phyloP scores from a whole-genome alignment of 306 rosid genomes.

The Gleditsia sinensis region DNA sequence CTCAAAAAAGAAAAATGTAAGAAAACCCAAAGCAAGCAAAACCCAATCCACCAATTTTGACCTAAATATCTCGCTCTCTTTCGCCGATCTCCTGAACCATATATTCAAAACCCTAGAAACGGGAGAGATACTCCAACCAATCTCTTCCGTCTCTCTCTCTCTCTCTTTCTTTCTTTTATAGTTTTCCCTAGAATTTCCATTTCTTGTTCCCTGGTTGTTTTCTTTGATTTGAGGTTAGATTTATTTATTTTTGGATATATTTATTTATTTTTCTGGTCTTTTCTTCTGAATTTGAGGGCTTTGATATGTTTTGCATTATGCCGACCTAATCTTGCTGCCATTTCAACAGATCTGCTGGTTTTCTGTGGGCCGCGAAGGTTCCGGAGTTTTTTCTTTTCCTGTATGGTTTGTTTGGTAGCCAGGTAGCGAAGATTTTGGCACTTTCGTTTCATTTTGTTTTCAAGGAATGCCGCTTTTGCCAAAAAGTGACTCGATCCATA shows the following conservation, averaged over 20 bases:
- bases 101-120: slow-evolving; percentile 42
- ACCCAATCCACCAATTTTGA: slow-evolving; percentile 2
- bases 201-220: background rate
- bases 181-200: background rate
- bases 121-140: slow-evolving; percentile 42
- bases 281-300: background rate
- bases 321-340: background rate
- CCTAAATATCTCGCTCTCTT: slow-evolving; percentile 29
- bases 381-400: background rate
- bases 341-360: slow-evolving; percentile 25
- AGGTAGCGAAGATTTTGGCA: background rate
- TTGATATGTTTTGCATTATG: background rate
- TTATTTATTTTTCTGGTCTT: background rate
- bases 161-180: no score
- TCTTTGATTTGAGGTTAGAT: slow-evolving; percentile 20
- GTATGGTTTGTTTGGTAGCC: background rate
- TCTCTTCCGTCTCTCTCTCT: slow-evolving; percentile 54
- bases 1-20: background rate
- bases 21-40: background rate
- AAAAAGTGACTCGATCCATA: slow-evolving; percentile 46
- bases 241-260: background rate
- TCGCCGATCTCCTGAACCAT: slow-evolving; percentile 13
- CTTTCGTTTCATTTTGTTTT: background rate
- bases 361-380: background rate
- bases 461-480: slow-evolving; percentile 46